Conservation (phyloP, 2,329 filamentous ascomycete genomes). For the Fusarium nisikadoi region DNA sequence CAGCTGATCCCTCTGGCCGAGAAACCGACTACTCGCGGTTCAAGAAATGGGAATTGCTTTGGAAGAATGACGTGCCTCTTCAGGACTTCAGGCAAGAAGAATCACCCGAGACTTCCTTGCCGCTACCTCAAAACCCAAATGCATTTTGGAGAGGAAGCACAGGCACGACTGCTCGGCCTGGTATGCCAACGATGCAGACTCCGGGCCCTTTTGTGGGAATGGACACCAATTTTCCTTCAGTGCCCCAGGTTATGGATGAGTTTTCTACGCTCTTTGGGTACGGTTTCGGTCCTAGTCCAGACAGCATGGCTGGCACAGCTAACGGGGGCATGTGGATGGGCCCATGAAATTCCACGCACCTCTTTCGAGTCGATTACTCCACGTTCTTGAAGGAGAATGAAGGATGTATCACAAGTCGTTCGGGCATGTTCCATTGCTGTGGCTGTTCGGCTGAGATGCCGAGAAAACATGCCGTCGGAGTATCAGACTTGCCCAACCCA, state of each 20-base stretch:
- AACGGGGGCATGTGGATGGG: slow-evolving; percentile 45
- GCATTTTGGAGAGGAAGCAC: slow-evolving; percentile 38
- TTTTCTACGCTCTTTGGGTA: slow-evolving; percentile 50
- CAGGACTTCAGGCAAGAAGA: slow-evolving; percentile 43
- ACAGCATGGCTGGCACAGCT: slow-evolving; percentile 41
- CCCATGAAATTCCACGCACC: slow-evolving; percentile 30
- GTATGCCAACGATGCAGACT: slow-evolving; percentile 43
- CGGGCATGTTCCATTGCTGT: neutral
- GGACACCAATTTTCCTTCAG: slow-evolving; percentile 51
- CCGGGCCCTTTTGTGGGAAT: slow-evolving; percentile 51
- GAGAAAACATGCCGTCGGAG: neutral
- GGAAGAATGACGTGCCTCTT: slow-evolving; percentile 52
- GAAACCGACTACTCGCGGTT: slow-evolving; percentile 63
- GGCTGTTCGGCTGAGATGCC: neutral
- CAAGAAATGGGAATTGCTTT: slow-evolving; percentile 63
- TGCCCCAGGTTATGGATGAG: slow-evolving; percentile 53
- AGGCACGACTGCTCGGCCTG: slow-evolving; percentile 35
- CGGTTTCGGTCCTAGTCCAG: slow-evolving; percentile 47
- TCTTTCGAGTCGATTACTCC: neutral
- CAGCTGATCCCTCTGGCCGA: slow-evolving; percentile 50
- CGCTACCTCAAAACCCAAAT: slow-evolving; percentile 38
- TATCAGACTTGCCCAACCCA: neutral
- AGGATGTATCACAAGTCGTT: slow-evolving; percentile 8
- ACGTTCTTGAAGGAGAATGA: slow-evolving; percentile 2
- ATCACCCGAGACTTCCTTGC: slow-evolving; percentile 38